These are phyloP conservation scores for Clarireedia monteithiana DNA, from an alignment of 2,329 filamentous ascomycete species.

Conservation along the genomic window DNA sequence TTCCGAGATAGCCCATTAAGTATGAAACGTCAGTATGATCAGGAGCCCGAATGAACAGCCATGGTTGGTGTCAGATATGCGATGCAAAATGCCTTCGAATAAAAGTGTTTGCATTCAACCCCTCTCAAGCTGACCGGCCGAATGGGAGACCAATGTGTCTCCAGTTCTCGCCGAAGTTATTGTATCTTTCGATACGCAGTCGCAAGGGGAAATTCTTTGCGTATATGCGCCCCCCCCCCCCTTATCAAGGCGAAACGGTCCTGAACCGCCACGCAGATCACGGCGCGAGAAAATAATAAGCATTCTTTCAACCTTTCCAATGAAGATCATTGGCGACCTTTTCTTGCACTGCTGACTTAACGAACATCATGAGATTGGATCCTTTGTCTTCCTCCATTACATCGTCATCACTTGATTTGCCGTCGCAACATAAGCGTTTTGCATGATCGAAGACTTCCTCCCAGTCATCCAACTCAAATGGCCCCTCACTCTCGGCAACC, in stretches of 20 bases:
- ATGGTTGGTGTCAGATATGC: not conserved
- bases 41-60: not conserved
- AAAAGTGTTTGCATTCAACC: not conserved
- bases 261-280: not conserved
- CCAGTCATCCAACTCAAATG: slow-evolving; percentile 71
- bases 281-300: slow-evolving; percentile 7
- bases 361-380: slow-evolving; percentile 47
- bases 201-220: not conserved
- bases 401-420: slow-evolving; percentile 21
- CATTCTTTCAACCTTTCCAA: slow-evolving; percentile 40
- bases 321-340: slow-evolving; percentile 47
- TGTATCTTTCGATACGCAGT: not conserved
- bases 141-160: not conserved
- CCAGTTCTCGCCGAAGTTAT: not conserved
- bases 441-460: slow-evolving; percentile 59
- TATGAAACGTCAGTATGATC: not conserved
- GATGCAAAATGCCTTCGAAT: not conserved
- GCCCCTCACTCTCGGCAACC: slow-evolving; percentile 73
- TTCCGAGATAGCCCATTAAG: not conserved
- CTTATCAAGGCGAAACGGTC: not conserved
- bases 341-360: slow-evolving; percentile 53
- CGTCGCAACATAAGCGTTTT: slow-evolving; percentile 53
- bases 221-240: not conserved
- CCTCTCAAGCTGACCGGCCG: not conserved
- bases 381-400: slow-evolving; percentile 30